These are phyloP conservation scores for Fraxinus ornus DNA, from an alignment of 305 asterid species.

Conservation along the genomic window DNA sequence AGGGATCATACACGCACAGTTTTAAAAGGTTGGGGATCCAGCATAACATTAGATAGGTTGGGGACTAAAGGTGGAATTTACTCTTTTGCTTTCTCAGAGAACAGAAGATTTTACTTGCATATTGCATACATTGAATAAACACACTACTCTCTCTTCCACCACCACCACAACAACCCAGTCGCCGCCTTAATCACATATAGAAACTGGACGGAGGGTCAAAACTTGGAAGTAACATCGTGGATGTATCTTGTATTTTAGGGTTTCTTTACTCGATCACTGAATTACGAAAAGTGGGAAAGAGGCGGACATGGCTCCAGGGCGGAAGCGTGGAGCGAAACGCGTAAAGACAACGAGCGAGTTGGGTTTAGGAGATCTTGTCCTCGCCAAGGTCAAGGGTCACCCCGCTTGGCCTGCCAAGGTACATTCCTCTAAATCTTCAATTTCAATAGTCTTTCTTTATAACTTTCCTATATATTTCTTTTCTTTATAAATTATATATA, in stretches of 20 bases:
- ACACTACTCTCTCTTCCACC: not conserved
- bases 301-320: slow-evolving; percentile 70
- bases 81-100: not conserved
- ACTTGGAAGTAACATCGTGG: not conserved
- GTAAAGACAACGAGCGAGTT: slow-evolving; percentile 44
- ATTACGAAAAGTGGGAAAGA: not conserved
- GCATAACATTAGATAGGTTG: not conserved
- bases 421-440: not conserved
- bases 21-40: not conserved
- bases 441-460: not conserved
- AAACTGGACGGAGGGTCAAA: not conserved
- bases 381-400: slow-evolving; percentile 82
- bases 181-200: not conserved
- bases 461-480: not conserved
- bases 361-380: slow-evolving; percentile 84
- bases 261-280: not conserved
- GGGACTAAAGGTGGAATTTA: not conserved
- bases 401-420: slow-evolving; percentile 98
- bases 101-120: no score
- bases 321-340: slow-evolving; percentile 70
- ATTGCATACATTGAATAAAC: not conserved
- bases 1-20: not conserved
- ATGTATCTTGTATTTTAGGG: not conserved
- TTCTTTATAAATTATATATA: not conserved
- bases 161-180: not conserved